phyloP scores from a whole-genome alignment of 2,329 filamentous ascomycete species.

The Albophoma yamanashiensis region DNA sequence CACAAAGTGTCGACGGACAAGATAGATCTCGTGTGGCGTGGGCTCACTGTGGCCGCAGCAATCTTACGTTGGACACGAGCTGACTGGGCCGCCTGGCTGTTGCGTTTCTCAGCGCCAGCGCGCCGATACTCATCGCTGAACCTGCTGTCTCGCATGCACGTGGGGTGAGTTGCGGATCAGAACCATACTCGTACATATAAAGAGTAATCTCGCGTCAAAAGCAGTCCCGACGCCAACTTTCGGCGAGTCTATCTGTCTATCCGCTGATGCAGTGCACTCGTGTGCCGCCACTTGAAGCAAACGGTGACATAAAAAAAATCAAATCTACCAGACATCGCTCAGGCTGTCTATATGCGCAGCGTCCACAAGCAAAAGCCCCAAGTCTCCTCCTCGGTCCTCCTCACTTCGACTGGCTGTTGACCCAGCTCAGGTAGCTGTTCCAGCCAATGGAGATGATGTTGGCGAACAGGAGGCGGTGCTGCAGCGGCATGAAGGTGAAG shows the following conservation, averaged over 20 bases:
- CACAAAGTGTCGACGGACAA: background rate
- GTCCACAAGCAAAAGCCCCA: background rate
- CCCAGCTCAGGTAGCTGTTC: conserved; percentile 54
- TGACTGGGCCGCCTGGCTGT: background rate
- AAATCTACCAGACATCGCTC: background rate
- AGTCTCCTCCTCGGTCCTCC: background rate
- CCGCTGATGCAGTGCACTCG: background rate
- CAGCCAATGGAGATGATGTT: conserved; percentile 65
- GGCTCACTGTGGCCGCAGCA: background rate
- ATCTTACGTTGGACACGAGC: background rate
- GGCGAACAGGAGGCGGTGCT: conserved; percentile 76
- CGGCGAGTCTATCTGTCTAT: background rate
- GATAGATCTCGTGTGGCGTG: background rate
- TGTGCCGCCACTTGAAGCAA: background rate
- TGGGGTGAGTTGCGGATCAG: background rate
- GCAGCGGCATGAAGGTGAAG: conserved; percentile 76
- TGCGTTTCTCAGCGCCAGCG: background rate
- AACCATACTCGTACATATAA: no score
- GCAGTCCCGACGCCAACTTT: background rate
- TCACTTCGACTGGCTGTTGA: conserved; percentile 35
- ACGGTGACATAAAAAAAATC: background rate
- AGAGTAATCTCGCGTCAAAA: background rate
- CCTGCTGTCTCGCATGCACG: background rate
- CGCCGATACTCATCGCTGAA: background rate
- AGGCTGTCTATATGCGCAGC: background rate